phyloP scores from a whole-genome alignment of 2,329 filamentous ascomycete species.

The Aspergillus sp. region DNA sequence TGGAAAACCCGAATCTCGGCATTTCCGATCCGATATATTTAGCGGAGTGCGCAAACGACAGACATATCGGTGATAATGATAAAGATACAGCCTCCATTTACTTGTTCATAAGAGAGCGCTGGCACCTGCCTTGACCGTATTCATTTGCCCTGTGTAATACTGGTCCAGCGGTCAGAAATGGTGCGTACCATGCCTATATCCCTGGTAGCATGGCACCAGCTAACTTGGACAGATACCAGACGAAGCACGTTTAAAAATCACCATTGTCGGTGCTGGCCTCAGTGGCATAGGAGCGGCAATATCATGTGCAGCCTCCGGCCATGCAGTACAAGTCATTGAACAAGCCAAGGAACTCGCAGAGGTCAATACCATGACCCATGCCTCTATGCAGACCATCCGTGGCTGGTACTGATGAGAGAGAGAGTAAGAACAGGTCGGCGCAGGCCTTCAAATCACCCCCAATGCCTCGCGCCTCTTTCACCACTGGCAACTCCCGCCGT shows the following conservation, averaged over 20 bases:
- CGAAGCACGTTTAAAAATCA: conserved; percentile 16
- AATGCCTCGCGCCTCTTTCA: conserved; percentile 25
- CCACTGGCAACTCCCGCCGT: conserved; percentile 19
- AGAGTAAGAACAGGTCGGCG: conserved; percentile 44
- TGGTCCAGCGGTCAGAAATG: not conserved
- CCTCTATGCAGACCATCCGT: not conserved
- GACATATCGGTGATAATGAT: not conserved
- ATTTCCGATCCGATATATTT: too few relatives aligned
- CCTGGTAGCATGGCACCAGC: not conserved
- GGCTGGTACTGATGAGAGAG: conserved; percentile 1
- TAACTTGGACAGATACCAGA: not conserved
- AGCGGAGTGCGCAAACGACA: too few relatives aligned
- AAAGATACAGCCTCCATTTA: not conserved
- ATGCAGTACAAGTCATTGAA: conserved; percentile 22
- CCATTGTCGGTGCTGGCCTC: conserved; percentile 25
- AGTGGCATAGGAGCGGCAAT: conserved; percentile 25
- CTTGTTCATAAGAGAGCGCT: too few relatives aligned
- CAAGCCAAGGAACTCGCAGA: conserved; percentile 24
- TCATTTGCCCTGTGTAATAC: not conserved
- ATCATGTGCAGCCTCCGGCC: conserved; percentile 17
- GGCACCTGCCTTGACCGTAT: too few relatives aligned
- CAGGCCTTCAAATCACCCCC: conserved; percentile 53
- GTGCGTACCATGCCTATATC: not conserved
- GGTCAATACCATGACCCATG: not conserved
- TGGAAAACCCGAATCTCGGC: too few relatives aligned